Base-by-base conservation (phyloP, 2,329 filamentous ascomycete genomes). In the Botrytis fragariae region DNA sequence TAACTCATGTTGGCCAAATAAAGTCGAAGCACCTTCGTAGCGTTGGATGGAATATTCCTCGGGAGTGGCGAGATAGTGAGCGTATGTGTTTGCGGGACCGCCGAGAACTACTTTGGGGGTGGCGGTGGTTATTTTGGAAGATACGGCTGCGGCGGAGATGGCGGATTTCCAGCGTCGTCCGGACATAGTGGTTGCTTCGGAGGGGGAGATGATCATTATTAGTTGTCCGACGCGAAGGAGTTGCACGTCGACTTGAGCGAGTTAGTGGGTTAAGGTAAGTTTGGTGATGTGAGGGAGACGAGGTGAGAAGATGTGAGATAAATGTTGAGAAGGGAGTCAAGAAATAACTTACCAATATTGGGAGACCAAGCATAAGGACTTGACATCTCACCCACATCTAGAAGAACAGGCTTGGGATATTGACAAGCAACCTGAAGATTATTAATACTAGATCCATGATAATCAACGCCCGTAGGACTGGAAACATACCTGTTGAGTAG, bases 171-270 rank as follows among this genome's bases (percentile, higher is more conserved):
- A 98, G 44, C 95, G 88, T 29, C 95, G 88, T 0, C 95, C 95
- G 1, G 93, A 89, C 95, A 98, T 98, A 9, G 95, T 97, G 0
- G 92, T 96, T 1, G 93, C 93, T 82, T 98, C 95, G 54, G 93
- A 93, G 0, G 94, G 92, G 35, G 91, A 92, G 39, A 97, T 88
- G 75, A 98, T 90, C 76, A 97, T 91, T 75, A 97, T 86, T 14
- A 98, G 84, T 79, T 96, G 92, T 0, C 95, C 95, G 0, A 96
- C 91, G 14, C 95, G 92, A 45, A 98, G 86, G 57, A 92, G 86
- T 80, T 98, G 95, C 16, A 98, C 87, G 80, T 98, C 94, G 62
- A 97, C 93, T 71, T 14, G 35, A 14, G 44, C 3, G 48, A 18
- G 25, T 51, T 63, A 51, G 57, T 10, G 25, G 20, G 54, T 10